Base-by-base conservation (phyloP, 2,329 filamentous ascomycete genomes). In the Trichoderma simmonsii region DNA sequence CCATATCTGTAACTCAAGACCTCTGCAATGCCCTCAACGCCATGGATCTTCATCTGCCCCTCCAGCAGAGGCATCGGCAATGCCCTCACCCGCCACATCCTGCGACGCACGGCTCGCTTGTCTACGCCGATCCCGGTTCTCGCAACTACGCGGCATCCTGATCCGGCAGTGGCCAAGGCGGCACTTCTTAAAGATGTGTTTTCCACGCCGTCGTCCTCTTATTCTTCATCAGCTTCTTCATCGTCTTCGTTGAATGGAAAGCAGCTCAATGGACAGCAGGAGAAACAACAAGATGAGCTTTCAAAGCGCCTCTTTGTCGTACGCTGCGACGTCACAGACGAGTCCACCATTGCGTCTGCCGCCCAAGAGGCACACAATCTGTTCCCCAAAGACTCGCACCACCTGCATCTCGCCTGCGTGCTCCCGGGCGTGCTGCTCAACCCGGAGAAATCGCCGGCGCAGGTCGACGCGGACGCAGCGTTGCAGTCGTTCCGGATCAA, bases 401-500 rank as follows among this genome's bases (percentile, higher is more conserved):
- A 92, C 75, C 86, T 96, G 14, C 91, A 90, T 73, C 86, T 95
- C 57, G 88, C 88, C 3, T 88, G 94, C 76, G 87, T 88, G 34
- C 82, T 94, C 3, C 92, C 93, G 0, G 93, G 93, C 0, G 84
- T 95, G 48, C 86, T 96, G 12, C 86, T 72, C 18, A 71, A 88
- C 75, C 89, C 93, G 0, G 93, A 97, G 78, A 94, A 91, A 79
- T 88, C 89, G 1, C 91, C 90, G 0, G 76, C 81, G 0, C 90
- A 93, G 76, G 87, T 96, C 71, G 83, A 91, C 72, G 86, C 88
- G 72, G 84, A 83, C 24, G 79, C 85, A 43, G 89, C 92, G 21
- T 82, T 92, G n/a, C 82, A 89, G 60, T 94, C 89, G n/a, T 91
- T 94, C 80, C 85, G 86, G 67, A 88, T 93, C 72, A 97, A 96